A percentile compares a stretch with the other conserved stretches of the same genome.
These are phyloP conservation scores for Metschnikowia borealis DNA, from an alignment of 805 yeast genomes.

Conservation along the genomic window DNA sequence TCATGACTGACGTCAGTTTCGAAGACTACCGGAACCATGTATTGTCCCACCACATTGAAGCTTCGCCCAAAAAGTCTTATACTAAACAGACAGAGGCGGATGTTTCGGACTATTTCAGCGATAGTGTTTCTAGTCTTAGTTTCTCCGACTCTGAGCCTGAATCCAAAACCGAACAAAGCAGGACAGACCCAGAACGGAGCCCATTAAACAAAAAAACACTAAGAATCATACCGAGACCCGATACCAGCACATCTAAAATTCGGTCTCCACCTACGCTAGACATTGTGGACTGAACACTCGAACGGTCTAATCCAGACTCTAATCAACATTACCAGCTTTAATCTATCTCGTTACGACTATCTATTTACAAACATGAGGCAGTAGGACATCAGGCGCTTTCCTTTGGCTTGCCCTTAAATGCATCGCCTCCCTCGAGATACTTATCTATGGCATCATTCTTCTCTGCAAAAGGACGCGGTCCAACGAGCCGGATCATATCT, in stretches of 20 bases:
- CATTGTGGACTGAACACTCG: neutral
- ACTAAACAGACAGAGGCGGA: neutral
- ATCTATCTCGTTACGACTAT: neutral
- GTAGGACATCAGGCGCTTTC: neutral
- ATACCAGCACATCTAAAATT: neutral
- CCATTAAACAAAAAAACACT: neutral
- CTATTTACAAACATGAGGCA: neutral
- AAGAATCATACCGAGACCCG: neutral
- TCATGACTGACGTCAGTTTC: conserved; percentile 28
- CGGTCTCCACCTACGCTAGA: neutral
- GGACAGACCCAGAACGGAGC: neutral
- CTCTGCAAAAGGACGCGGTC: conserved; percentile 75
- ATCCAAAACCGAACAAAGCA: too few species aligned
- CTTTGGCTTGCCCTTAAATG: conserved; percentile 34
- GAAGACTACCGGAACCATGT: conserved; percentile 10
- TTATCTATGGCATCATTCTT: conserved; percentile 87
- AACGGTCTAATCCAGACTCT: too few species aligned
- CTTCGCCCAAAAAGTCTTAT: neutral
- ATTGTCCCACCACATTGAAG: conserved; percentile 1
- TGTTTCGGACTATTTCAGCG: conserved; percentile 10
- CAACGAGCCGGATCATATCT: conserved; percentile 73
- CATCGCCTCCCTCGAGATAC: conserved; percentile 56
- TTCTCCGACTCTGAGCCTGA: conserved; percentile 5
- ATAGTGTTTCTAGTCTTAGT: conserved; percentile 8
- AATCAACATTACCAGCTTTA: neutral